Base-by-base conservation (phyloP, 306 rosid species). In the Cucurbita ficifolia region DNA sequence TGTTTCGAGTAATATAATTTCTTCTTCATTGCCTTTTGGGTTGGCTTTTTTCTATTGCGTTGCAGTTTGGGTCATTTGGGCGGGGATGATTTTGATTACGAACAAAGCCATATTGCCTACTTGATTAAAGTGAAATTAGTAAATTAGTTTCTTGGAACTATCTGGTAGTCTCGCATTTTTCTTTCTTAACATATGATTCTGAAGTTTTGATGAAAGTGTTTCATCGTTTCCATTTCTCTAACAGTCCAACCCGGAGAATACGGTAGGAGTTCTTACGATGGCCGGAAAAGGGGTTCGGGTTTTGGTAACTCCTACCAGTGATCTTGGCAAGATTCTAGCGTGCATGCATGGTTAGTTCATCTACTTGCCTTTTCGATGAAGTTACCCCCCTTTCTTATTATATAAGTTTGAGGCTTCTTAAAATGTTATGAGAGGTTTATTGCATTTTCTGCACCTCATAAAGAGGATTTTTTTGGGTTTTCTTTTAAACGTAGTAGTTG, bases 251-350 rank as follows among this genome's bases (percentile, higher is more conserved):
- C 97, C 97, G 17, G 94, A 92, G 83, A 92, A 89, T 63, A 92
- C 97, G 6, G 97, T 89, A 24, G 97, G 97, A 78, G 87, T 92
- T 82, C 90, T 92, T 76, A 92, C 96, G 5, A 92, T 92, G 97
- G 97, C 96, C 0, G 97, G 93, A 33, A 91, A 91, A 79, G 96
- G 97, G 13, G 88, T 91, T 76, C 90, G 96, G 0, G 97, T 92
- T 75, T 85, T 92, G 87, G 96, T 88, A 24, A 92, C 94, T 70
- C 97, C 97, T 71, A 92, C 97, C 4, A 88, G 85, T 82, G 97
- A 92, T 82, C 90, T 92, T 80, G 94, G 96, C 77, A 92, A 92
- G 85, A 92, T 92, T 62, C 79, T 92, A n/a, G 96, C 90, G 3
- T 92, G 97, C 80, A 92, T 85, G 96, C 97, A 92, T 42, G 97